These are phyloP conservation scores for Calamus simplicifolius DNA, from an alignment of 176 grass and related monocot genomes.

Conservation along the genomic window DNA sequence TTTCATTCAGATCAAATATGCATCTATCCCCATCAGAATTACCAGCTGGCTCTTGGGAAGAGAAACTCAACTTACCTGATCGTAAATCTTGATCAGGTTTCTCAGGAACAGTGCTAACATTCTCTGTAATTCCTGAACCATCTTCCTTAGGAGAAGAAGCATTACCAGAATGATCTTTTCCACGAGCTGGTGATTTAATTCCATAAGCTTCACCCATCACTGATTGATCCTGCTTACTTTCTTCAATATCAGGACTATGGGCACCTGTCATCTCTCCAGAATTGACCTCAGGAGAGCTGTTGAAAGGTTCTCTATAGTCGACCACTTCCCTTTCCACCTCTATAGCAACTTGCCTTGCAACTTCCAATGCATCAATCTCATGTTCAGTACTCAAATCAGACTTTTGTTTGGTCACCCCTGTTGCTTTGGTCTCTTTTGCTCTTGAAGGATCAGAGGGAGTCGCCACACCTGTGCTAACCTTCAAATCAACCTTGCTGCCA, in stretches of 20 bases:
- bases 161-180: conserved; percentile 31
- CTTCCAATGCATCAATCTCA: conserved; percentile 66
- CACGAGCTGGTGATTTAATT: conserved; percentile 22
- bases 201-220: conserved; percentile 17
- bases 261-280: conserved; percentile 22
- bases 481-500: conserved; percentile 25
- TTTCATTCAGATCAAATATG: conserved; percentile 51
- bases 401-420: conserved; percentile 21
- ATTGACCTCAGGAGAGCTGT: conserved; percentile 55
- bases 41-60: conserved; percentile 6
- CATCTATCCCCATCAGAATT: conserved; percentile 15
- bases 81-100: conserved; percentile 19
- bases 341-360: conserved; percentile 54
- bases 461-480: not conserved
- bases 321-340: conserved; percentile 63
- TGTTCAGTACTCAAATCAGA: conserved; percentile 33
- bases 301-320: conserved; percentile 66
- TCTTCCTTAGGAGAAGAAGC: conserved; percentile 46
- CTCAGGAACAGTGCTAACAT: conserved; percentile 28
- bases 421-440: conserved; percentile 14
- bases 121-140: conserved; percentile 52
- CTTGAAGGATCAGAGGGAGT: conserved; percentile 44
- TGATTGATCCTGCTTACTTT: conserved; percentile 15
- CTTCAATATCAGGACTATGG: conserved; percentile 35
- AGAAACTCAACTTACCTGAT: not conserved